Conservation (phyloP, 495 filamentous ascomycete genomes). For the Penicillium robsamsonii region DNA sequence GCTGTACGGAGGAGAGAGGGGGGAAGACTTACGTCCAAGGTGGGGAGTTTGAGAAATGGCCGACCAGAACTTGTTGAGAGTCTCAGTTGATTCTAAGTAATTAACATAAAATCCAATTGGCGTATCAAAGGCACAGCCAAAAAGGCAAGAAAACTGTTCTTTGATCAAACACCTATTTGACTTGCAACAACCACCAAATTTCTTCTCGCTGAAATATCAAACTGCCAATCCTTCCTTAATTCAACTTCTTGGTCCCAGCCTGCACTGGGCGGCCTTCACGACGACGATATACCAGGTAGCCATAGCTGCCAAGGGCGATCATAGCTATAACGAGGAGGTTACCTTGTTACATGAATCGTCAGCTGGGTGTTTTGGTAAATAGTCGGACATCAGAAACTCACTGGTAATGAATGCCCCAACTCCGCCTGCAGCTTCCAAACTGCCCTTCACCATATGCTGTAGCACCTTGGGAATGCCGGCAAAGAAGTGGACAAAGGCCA, state of each 20-base stretch:
- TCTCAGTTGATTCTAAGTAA: too few species aligned
- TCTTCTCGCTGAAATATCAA: too few species aligned
- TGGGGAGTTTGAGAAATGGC: too few species aligned
- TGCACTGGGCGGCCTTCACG: slow-evolving; percentile 13
- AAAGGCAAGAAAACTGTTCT: too few species aligned
- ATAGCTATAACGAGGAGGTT: slow-evolving; percentile 19
- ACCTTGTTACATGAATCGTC: slow-evolving; percentile 8
- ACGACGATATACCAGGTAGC: slow-evolving; percentile 16
- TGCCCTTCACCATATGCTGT: background rate
- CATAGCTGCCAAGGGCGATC: slow-evolving; percentile 14
- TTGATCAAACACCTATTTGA: too few species aligned
- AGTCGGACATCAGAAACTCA: background rate
- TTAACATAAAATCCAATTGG: too few species aligned
- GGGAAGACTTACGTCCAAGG: too few species aligned
- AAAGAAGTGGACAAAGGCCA: slow-evolving; percentile 8
- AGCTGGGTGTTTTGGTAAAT: background rate
- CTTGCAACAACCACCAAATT: too few species aligned
- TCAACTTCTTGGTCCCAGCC: slow-evolving; percentile 16
- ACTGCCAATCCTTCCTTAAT: slow-evolving; percentile 2
- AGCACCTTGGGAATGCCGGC: slow-evolving; percentile 7
- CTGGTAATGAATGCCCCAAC: slow-evolving; percentile 17
- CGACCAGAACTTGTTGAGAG: too few species aligned
- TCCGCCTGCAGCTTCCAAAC: slow-evolving; percentile 16
- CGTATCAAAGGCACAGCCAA: too few species aligned
- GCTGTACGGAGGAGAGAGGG: too few species aligned